Conservation (phyloP, 1,284 basidiomycete genomes). For the Ustilago hordei region DNA sequence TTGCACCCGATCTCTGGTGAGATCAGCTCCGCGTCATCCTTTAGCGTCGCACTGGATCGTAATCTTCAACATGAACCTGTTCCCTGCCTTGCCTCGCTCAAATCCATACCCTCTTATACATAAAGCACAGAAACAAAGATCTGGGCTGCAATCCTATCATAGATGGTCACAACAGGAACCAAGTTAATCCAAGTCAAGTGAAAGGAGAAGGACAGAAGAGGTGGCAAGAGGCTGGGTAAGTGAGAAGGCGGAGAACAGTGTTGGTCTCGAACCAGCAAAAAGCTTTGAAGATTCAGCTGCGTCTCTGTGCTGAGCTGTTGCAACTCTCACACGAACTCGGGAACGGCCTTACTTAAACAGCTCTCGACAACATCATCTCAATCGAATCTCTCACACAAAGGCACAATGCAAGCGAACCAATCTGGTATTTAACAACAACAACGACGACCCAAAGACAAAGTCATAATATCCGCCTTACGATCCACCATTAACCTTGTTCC, state of each 20-base stretch:
- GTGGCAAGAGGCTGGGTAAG: background rate
- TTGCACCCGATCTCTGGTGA: no score
- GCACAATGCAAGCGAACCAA: background rate
- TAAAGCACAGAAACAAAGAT: no score
- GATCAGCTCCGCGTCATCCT: no score
- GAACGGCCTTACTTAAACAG: background rate
- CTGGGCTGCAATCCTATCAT: no score
- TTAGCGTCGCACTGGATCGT: no score
- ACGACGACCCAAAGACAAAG: background rate
- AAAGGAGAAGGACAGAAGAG: background rate
- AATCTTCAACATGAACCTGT: no score
- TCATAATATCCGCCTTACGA: slow-evolving; percentile 24
- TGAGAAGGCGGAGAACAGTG: background rate
- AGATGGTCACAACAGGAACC: no score
- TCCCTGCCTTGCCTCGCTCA: no score
- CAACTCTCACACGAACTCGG: background rate
- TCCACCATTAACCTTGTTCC: slow-evolving; percentile 64
- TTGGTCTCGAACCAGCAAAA: slow-evolving; percentile 9
- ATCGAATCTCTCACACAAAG: background rate
- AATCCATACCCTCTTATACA: no score
- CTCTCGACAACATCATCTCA: background rate
- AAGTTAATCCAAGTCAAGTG: background rate
- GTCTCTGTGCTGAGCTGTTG: slow-evolving; percentile 1
- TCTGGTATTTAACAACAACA: slow-evolving; percentile 10
- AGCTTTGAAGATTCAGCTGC: background rate